phyloP scores from a whole-genome alignment of 768 basidiomycete species.

The Auricularia sp. region DNA sequence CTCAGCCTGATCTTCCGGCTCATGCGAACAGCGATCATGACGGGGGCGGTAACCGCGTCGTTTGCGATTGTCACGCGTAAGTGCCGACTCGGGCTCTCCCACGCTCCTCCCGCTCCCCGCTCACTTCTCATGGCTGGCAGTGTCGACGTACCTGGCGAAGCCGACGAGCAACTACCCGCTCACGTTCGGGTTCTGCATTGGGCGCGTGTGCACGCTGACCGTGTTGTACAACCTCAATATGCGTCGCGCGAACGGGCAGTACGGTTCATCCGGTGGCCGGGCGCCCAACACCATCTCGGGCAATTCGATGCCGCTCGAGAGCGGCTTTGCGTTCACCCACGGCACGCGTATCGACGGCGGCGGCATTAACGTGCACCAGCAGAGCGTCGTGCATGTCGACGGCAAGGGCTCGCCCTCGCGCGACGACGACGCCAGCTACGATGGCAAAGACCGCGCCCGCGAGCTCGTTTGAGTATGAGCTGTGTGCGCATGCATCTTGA shows the following conservation, averaged over 20 bases:
- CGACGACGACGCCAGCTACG: neutral
- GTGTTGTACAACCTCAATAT: neutral
- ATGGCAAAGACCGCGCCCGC: neutral
- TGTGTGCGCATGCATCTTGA: too few relatives aligned
- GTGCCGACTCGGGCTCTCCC: neutral
- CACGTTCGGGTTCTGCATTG: neutral
- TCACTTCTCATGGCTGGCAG: neutral
- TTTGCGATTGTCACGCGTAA: neutral
- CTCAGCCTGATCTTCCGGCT: neutral
- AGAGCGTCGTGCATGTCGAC: constrained; percentile 1
- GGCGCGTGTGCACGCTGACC: neutral
- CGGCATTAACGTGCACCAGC: neutral
- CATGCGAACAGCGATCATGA: neutral
- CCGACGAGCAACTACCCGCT: neutral
- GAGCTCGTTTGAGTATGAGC: neutral
- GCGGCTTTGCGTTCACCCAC: neutral
- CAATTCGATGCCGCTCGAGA: constrained; percentile 1
- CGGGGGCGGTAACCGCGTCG: neutral
- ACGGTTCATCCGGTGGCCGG: neutral
- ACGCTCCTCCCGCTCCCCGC: neutral
- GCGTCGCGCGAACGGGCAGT: neutral
- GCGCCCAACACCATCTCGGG: neutral
- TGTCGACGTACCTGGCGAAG: neutral
- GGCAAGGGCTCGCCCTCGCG: neutral
- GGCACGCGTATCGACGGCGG: neutral